These are phyloP conservation scores for Pythium brassicae DNA, from an alignment of 352 stramenopile species.

Conservation along the genomic window DNA sequence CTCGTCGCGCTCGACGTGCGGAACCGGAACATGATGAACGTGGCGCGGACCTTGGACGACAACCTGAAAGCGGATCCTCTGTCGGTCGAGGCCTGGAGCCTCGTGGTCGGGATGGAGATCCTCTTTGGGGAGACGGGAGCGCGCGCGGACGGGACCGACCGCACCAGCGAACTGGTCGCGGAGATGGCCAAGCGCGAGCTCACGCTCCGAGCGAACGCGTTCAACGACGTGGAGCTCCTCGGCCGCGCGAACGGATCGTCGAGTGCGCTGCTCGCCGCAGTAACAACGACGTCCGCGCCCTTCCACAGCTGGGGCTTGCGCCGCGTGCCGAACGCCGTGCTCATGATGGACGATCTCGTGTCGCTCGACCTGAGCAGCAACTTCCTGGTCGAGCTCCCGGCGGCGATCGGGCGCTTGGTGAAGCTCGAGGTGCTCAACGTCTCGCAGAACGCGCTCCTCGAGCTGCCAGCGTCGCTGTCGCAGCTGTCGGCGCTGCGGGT, in stretches of 20 bases:
- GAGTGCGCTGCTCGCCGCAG: not conserved
- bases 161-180: conserved; percentile 21
- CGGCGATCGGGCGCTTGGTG: conserved; percentile 24
- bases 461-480: conserved; percentile 27
- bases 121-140: conserved; percentile 32
- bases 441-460: conserved; percentile 54
- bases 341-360: conserved; percentile 27
- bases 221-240: conserved; percentile 9
- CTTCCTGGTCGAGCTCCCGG: conserved; percentile 37
- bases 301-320: conserved; percentile 12
- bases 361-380: conserved; percentile 52
- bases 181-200: conserved; percentile 35
- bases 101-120: conserved; percentile 50
- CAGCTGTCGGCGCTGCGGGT: conserved; percentile 28
- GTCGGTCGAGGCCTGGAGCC: conserved; percentile 36
- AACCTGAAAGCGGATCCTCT: conserved; percentile 32
- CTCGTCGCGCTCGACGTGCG: conserved; percentile 37
- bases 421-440: conserved; percentile 39
- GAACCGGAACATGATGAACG: conserved; percentile 33
- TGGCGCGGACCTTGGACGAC: conserved; percentile 29
- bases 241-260: conserved; percentile 19
- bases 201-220: conserved; percentile 14
- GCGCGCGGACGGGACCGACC: not conserved
- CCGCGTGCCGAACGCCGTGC: conserved; percentile 29
- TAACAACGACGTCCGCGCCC: not conserved